phyloP scores from a whole-genome alignment of 1,139 yeast species.

The Debaryomyces singareniensis region DNA sequence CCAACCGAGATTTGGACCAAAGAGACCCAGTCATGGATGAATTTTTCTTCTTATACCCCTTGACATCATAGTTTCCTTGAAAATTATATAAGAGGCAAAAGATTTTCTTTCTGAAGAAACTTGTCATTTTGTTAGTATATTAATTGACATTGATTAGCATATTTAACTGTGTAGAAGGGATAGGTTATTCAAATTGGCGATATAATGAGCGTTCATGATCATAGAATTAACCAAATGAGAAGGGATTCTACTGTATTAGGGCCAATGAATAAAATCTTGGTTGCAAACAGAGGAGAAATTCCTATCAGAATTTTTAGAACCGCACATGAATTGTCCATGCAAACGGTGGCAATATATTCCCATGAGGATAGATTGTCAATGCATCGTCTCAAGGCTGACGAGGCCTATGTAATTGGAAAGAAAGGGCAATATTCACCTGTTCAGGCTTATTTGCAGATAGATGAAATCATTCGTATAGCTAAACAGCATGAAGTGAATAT shows the following conservation, averaged over 20 bases:
- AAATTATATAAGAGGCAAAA: no score
- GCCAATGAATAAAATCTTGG: slow-evolving; percentile 68
- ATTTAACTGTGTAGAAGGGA: no score
- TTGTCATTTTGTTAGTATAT: no score
- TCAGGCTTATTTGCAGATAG: slow-evolving; percentile 92
- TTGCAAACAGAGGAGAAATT: slow-evolving; percentile 95
- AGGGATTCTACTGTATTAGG: slow-evolving; percentile 58
- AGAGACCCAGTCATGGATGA: no score
- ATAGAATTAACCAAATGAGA: slow-evolving; percentile 46
- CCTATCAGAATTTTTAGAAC: slow-evolving; percentile 90
- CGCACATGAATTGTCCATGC: slow-evolving; percentile 97
- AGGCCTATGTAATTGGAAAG: slow-evolving; percentile 85
- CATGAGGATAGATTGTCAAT: slow-evolving; percentile 93
- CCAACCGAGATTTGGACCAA: no score
- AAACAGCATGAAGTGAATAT: slow-evolving; percentile 81
- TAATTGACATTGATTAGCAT: no score
- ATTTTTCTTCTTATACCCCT: no score
- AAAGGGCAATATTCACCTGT: slow-evolving; percentile 92
- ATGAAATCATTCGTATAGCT: slow-evolving; percentile 90
- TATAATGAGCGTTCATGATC: not conserved
- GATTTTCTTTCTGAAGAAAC: no score
- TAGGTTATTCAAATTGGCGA: no score
- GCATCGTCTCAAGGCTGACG: slow-evolving; percentile 93
- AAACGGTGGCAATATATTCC: slow-evolving; percentile 94
- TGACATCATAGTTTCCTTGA: no score